Evolutionary conservation across 352 stramenopile species (phyloP).

Genomic region (Globisporangium iwayamae): DNA sequence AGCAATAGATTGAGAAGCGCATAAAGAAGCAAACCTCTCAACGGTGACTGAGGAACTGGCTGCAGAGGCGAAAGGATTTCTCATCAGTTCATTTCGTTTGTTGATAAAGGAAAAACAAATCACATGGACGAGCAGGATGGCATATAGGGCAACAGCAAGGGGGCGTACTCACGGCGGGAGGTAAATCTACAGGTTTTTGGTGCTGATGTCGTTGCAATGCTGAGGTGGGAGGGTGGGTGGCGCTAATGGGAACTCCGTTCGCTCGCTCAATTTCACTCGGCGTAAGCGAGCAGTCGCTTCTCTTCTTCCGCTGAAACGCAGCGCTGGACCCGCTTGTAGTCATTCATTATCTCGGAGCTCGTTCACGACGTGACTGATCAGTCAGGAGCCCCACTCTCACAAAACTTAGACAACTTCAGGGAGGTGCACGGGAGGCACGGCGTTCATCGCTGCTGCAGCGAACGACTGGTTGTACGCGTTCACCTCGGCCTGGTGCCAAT

Average conservation of each 20-base stretch:
- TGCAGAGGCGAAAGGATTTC: background rate
- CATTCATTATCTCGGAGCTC: background rate
- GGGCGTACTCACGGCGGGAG: conserved; percentile 6
- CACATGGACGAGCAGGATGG: background rate
- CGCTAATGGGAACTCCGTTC: background rate
- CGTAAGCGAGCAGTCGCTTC: background rate
- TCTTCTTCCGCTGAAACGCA: conserved; percentile 2
- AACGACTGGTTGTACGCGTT: conserved; percentile 82
- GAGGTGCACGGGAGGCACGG: conserved; percentile 60
- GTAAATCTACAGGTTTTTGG: conserved; percentile 13
- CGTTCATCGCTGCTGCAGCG: conserved; percentile 77
- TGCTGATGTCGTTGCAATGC: background rate
- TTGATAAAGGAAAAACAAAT: conserved; percentile 5
- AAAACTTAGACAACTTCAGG: conserved; percentile 50
- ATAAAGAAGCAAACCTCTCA: background rate
- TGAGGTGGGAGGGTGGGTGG: background rate
- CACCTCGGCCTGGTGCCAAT: conserved; percentile 71
- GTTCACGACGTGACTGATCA: background rate
- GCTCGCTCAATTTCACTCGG: background rate
- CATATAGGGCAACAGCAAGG: background rate
- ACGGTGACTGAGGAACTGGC: background rate
- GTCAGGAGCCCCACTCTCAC: too few species aligned
- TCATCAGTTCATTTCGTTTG: conserved; percentile 12
- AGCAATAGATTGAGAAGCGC: background rate
- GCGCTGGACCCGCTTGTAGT: background rate